Conservation (phyloP, 2,329 filamentous ascomycete species). For the Aspergillus caelatus region DNA sequence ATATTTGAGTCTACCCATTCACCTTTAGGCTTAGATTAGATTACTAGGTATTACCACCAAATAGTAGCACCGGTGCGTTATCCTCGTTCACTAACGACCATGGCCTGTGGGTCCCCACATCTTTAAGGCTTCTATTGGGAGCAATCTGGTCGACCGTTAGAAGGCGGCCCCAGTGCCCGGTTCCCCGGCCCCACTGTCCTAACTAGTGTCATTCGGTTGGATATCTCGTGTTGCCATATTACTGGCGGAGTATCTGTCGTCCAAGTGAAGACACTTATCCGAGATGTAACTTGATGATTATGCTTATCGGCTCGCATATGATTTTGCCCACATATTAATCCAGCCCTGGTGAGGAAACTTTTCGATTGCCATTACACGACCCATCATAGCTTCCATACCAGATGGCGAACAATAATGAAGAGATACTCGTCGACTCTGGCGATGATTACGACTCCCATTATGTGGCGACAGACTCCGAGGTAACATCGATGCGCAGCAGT, state of each 20-base stretch:
- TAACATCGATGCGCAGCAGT: constrained; percentile 3
- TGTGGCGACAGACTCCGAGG: neutral
- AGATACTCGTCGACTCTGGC: neutral
- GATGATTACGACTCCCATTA: neutral
- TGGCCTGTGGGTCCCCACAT: neutral
- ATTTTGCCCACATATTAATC: neutral
- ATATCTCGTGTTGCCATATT: neutral
- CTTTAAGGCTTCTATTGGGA: neutral
- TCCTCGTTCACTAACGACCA: too few species aligned
- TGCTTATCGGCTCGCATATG: neutral
- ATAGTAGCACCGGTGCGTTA: too few species aligned
- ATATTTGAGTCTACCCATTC: too few species aligned
- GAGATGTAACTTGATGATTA: neutral
- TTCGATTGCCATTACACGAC: too few species aligned
- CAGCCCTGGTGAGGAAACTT: too few species aligned
- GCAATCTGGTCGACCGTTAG: neutral
- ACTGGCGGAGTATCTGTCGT: neutral
- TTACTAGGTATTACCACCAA: too few species aligned
- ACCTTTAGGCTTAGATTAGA: too few species aligned
- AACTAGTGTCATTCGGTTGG: neutral
- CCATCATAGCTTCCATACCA: neutral
- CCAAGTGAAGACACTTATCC: neutral
- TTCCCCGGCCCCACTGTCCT: neutral
- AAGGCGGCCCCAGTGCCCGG: neutral
- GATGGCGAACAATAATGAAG: neutral